Evolutionary conservation across 805 yeast species (phyloP).

Genomic region (Starmerella apis): DNA sequence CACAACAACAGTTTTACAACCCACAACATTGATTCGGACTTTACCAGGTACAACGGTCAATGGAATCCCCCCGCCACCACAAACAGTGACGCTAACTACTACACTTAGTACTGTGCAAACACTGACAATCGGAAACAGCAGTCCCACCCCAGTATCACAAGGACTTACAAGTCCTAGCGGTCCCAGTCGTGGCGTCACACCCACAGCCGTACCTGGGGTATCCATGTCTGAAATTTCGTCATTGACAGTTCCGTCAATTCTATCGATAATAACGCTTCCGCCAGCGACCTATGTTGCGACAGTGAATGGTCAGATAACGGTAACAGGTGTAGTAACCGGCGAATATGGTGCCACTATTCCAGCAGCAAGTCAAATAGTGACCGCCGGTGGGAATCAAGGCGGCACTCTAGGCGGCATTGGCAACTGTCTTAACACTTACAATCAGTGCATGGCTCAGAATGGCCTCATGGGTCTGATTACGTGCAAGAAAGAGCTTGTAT

Average conservation of each 20-base stretch:
- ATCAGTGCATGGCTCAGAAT: constrained; percentile 15
- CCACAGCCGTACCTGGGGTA: background rate
- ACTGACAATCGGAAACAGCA: background rate
- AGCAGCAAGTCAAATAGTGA: constrained; percentile 12
- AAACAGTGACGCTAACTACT: background rate
- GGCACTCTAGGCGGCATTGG: constrained; percentile 23
- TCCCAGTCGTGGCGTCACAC: background rate
- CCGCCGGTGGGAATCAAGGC: constrained; percentile 12
- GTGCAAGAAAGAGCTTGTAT: constrained; percentile 24
- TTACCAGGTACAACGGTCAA: constrained; percentile 3
- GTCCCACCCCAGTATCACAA: background rate
- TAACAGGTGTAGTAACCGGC: constrained; percentile 16
- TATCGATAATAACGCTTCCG: constrained; percentile 17
- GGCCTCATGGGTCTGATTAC: constrained; percentile 15
- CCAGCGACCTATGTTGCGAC: constrained; percentile 15
- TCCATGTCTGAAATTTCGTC: constrained; percentile 4
- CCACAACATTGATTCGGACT: background rate
- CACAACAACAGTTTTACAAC: background rate
- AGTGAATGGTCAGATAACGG: constrained; percentile 14
- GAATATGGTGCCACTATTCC: constrained; percentile 7
- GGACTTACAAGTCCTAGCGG: background rate
- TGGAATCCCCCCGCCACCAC: background rate
- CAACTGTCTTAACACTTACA: constrained; percentile 21
- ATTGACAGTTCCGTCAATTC: constrained; percentile 14
- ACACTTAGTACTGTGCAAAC: background rate